These are phyloP conservation scores for Wakefieldia striispora DNA, from an alignment of 768 basidiomycete species.

Conservation along the genomic window DNA sequence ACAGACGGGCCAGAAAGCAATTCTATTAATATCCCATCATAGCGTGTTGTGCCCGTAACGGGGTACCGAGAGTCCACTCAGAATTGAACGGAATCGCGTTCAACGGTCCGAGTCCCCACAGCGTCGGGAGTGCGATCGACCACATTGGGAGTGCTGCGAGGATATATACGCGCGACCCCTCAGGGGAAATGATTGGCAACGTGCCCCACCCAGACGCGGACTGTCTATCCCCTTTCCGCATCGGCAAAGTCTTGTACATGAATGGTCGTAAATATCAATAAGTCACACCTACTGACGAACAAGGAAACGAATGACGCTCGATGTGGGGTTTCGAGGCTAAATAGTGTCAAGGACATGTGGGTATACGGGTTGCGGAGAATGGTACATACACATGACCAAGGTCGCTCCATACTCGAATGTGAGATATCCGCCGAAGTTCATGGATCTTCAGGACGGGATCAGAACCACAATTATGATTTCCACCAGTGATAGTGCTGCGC, in stretches of 20 bases:
- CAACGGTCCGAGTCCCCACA: constrained; percentile 11
- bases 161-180: constrained; percentile 15
- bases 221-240: constrained; percentile 29
- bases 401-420: constrained; percentile 37
- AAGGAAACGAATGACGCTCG: constrained; percentile 17
- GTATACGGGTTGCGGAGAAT: background rate
- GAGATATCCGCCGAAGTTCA: constrained; percentile 32
- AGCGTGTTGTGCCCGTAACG: no score
- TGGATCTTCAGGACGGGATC: constrained; percentile 31
- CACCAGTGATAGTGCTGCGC: constrained; percentile 20
- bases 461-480: constrained; percentile 19
- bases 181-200: constrained; percentile 25
- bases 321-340: constrained; percentile 8
- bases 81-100: constrained; percentile 6
- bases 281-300: constrained; percentile 24
- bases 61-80: no score
- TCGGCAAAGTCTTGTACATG: constrained; percentile 38
- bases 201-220: constrained; percentile 31
- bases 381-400: constrained; percentile 21
- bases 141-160: constrained; percentile 10
- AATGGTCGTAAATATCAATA: constrained; percentile 36
- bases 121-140: constrained; percentile 2
- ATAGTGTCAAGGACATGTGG: background rate
- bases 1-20: no score
- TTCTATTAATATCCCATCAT: no score